These are phyloP conservation scores for Trichosporon inkin DNA, from an alignment of 1,284 basidiomycete species.

Conservation along the genomic window DNA sequence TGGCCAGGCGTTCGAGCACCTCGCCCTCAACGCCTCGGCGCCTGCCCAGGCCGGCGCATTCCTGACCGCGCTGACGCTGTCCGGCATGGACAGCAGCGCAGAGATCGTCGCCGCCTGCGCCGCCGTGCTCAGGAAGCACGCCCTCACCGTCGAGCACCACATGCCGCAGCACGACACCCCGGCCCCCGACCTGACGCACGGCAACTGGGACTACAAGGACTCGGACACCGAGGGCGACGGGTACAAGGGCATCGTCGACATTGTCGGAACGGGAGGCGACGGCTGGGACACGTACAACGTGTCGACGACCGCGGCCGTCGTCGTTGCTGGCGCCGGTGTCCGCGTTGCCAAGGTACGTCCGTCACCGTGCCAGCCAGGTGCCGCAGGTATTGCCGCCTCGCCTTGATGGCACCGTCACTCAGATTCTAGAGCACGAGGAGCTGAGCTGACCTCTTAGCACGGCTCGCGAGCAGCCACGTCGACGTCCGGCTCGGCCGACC, in stretches of 20 bases:
- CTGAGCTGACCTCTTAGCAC: conserved; percentile 59
- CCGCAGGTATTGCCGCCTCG: not conserved
- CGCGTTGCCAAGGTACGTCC: conserved; percentile 84
- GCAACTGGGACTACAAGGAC: conserved; percentile 47
- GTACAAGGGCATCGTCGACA: conserved; percentile 53
- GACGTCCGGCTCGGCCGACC: conserved; percentile 88
- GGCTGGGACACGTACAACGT: conserved; percentile 98
- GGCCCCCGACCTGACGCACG: conserved; percentile 17
- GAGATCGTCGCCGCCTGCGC: conserved; percentile 74
- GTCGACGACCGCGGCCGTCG: conserved; percentile 88
- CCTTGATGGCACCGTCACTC: too few species aligned
- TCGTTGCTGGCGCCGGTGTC: conserved; percentile 90
- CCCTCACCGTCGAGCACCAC: conserved; percentile 56
- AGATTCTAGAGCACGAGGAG: too few species aligned
- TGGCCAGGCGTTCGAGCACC: conserved; percentile 63
- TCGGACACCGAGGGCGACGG: conserved; percentile 47
- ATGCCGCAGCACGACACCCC: conserved; percentile 22
- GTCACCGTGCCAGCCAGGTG: too few species aligned
- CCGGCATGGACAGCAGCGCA: conserved; percentile 67
- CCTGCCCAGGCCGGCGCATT: conserved; percentile 69
- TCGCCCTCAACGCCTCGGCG: conserved; percentile 52
- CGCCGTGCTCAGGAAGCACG: conserved; percentile 63
- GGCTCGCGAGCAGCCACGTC: conserved; percentile 92
- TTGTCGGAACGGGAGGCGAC: conserved; percentile 84
- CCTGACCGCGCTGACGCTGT: conserved; percentile 72